Evolutionary conservation across 495 filamentous ascomycete genomes (phyloP), one percentile per base, ranked within the genome.

Genomic region (Oleoguttula mirabilis): DNA sequence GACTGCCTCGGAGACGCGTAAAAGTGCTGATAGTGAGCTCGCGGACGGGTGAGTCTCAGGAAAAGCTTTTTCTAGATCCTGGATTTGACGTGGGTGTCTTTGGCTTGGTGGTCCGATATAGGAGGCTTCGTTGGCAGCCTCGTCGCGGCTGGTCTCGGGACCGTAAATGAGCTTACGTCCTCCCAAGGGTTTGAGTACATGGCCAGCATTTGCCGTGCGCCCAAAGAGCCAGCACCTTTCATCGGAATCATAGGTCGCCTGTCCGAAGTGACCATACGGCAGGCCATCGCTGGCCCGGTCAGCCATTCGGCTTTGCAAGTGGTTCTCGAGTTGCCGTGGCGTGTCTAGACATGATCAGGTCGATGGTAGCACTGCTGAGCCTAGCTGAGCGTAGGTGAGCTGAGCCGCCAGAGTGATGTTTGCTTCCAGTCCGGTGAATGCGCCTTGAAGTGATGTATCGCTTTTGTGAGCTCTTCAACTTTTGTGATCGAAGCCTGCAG

Each of bases 221-320:
- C 66, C 51, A 55, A 82, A 82, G 7, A 36, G 54, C 79, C 79
- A 84, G 46, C 61, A 32, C 25, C 66, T 61, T n/a, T 57, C 62
- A 11, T 72, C 68, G 15, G 59, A 40, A 48, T 70, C 59, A 56
- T 81, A 84, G 24, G 58, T 42, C 19, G 72, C 63, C 52, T 65
- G 64, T 52, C 79, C 79, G 43, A 77, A 54, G 55, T 80, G 75
- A 66, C 79, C 79, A 65, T 78, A 82, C 39, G 68, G 69, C 36
- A 82, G 70, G 68, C 71, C 70, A 55, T 58, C 64, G 14, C 56
- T 47, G 32, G 57, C 49, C 42, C 59, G 51, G 50, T 80, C 68
- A 79, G 69, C 70, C 79, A 84, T 84, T 61, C 39, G 76, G 73
- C 58, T 59, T 43, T 31, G 21, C 14, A 17, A 15, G 17, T 45